Conservation (phyloP, 352 stramenopile species). For the Globisporangium canariense region DNA sequence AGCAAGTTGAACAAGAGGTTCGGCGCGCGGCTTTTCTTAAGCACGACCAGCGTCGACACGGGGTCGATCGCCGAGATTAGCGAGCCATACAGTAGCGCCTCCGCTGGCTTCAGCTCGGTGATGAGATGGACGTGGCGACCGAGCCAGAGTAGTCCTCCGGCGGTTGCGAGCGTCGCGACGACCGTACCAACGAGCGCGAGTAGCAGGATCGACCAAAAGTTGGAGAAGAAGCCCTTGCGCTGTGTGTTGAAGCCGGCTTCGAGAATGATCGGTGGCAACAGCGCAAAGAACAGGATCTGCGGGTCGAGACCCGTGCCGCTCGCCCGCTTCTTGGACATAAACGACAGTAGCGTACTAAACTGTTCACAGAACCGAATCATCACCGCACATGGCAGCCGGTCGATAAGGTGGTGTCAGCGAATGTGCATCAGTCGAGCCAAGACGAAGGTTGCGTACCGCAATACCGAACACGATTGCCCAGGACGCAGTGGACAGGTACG, state of each 20-base stretch:
- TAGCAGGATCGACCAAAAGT: conserved; percentile 37
- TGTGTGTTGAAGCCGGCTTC: conserved; percentile 63
- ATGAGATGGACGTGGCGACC: conserved; percentile 25
- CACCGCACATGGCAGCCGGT: background rate
- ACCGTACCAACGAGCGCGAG: conserved; percentile 48
- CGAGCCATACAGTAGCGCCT: conserved; percentile 72
- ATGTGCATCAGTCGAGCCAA: background rate
- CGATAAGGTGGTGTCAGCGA: background rate
- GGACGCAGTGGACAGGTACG: conserved; percentile 41
- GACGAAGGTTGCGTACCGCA: conserved; percentile 18
- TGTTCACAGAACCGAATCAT: conserved; percentile 1
- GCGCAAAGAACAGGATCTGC: conserved; percentile 51
- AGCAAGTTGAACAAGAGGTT: conserved; percentile 82
- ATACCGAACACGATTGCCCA: conserved; percentile 58
- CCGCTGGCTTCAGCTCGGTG: conserved; percentile 47
- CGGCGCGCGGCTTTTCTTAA: conserved; percentile 47
- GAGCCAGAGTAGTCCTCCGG: conserved; percentile 35
- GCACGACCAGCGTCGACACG: conserved; percentile 74
- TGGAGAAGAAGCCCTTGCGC: conserved; percentile 56
- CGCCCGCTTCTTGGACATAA: conserved; percentile 27
- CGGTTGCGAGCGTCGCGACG: conserved; percentile 47
- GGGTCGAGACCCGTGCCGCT: conserved; percentile 36
- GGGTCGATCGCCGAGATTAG: conserved; percentile 83
- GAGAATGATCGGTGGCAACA: conserved; percentile 63
- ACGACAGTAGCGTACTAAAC: conserved; percentile 28